These are phyloP conservation scores for Alternaria sp. DNA, from an alignment of 2,329 filamentous ascomycete species.

Conservation along the genomic window DNA sequence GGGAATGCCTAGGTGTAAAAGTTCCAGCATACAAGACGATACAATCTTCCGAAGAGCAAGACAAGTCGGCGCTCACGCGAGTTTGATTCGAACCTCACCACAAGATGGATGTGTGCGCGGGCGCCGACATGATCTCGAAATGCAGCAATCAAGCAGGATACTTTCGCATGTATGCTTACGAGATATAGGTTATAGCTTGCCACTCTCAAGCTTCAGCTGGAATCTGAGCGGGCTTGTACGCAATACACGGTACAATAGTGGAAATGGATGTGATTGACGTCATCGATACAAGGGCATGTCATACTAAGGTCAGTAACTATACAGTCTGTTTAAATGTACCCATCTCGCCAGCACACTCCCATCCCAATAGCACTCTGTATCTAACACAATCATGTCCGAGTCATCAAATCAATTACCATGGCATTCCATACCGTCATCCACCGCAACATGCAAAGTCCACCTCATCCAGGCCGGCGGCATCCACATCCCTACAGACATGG, in stretches of 20 bases:
- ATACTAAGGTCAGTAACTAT: not conserved
- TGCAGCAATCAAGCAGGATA: not conserved
- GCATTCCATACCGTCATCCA: constrained; percentile 33
- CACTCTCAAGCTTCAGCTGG: not conserved
- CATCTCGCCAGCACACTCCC: not conserved
- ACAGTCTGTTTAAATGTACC: not conserved
- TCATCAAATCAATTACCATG: constrained; percentile 20
- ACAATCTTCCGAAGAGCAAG: not conserved
- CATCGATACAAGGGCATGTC: not conserved
- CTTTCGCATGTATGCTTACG: not conserved
- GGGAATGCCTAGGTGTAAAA: not conserved
- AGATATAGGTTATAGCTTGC: not conserved
- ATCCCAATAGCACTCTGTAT: not conserved
- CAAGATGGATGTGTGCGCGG: not conserved
- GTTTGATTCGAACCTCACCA: not conserved
- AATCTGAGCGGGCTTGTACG: not conserved
- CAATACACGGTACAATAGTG: not conserved
- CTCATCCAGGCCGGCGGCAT: constrained; percentile 49
- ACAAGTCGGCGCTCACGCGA: not conserved
- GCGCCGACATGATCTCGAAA: not conserved
- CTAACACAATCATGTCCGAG: not conserved
- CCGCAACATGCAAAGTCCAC: constrained; percentile 37
- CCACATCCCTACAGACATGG: constrained; percentile 55
- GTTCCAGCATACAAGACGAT: not conserved
- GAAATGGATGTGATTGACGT: not conserved